Conservation (phyloP, 2,329 filamentous ascomycete genomes). For the Penicillium fuscoglaucum region DNA sequence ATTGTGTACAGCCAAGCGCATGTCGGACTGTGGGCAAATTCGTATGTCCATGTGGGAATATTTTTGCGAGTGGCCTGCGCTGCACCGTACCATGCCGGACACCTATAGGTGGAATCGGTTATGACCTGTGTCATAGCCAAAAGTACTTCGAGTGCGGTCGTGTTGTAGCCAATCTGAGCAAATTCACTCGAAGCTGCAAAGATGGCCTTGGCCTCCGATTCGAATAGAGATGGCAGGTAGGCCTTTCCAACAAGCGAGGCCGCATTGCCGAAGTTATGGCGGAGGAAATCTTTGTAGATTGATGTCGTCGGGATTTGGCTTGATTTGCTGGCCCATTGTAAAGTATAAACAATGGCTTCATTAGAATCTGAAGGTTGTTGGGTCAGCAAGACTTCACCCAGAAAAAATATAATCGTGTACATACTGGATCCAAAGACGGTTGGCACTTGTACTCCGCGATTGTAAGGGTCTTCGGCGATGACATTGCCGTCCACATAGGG, state of each 20-base stretch:
- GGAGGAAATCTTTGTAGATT: slow-evolving; percentile 20
- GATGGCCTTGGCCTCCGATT: not conserved
- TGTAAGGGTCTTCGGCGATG: slow-evolving; percentile 17
- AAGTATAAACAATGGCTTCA: not conserved
- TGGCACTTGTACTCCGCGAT: slow-evolving; percentile 21
- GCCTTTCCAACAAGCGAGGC: slow-evolving; percentile 16
- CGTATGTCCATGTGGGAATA: slow-evolving; percentile 21
- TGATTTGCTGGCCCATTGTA: not conserved
- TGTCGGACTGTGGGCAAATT: slow-evolving; percentile 22
- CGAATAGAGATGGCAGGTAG: slow-evolving; percentile 17
- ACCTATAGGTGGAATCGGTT: slow-evolving; percentile 18
- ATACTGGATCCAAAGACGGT: slow-evolving; percentile 25
- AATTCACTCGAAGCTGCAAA: not conserved
- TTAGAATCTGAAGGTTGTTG: not conserved
- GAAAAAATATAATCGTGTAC: not conserved
- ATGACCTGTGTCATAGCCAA: slow-evolving; percentile 17
- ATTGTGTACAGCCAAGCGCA: slow-evolving; percentile 23
- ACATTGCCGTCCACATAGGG: slow-evolving; percentile 24
- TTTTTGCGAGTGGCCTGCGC: slow-evolving; percentile 10
- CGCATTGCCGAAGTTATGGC: slow-evolving; percentile 16
- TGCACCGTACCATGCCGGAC: slow-evolving; percentile 17
- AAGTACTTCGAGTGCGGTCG: slow-evolving; percentile 5
- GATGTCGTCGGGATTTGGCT: slow-evolving; percentile 1
- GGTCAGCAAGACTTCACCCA: not conserved
- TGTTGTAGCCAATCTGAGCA: not conserved